These are phyloP conservation scores for Aspergillus viridinutans DNA, from an alignment of 2,329 filamentous ascomycete genomes.

Conservation along the genomic window DNA sequence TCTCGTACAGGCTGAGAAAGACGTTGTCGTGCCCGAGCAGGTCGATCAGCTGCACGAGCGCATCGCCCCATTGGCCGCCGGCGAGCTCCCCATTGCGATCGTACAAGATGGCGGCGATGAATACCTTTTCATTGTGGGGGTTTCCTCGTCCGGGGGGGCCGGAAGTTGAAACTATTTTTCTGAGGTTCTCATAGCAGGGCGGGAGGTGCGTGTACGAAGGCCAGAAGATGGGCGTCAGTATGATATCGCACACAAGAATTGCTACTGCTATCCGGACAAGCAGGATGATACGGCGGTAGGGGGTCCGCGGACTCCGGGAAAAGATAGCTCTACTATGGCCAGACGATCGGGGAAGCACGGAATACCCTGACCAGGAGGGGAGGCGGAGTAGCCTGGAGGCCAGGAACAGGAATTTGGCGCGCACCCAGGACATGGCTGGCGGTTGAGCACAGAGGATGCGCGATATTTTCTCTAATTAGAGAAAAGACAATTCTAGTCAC, in stretches of 20 bases:
- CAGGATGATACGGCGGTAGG: not conserved
- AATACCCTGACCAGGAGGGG: not conserved
- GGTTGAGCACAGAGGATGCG: too few species aligned
- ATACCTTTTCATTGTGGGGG: slow-evolving; percentile 60
- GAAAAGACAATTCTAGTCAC: too few species aligned
- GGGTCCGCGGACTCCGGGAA: not conserved
- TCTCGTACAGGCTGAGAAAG: slow-evolving; percentile 70
- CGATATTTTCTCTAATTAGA: too few species aligned
- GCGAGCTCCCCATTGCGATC: slow-evolving; percentile 59
- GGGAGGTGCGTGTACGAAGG: slow-evolving; percentile 56
- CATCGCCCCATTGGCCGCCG: slow-evolving; percentile 60
- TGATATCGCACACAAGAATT: not conserved
- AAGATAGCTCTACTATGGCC: not conserved
- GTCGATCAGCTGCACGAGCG: slow-evolving; percentile 59
- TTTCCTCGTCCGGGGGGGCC: slow-evolving; percentile 46
- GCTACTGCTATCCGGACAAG: not conserved
- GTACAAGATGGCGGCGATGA: slow-evolving; percentile 68
- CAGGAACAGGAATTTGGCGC: not conserved
- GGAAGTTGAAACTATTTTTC: slow-evolving; percentile 26
- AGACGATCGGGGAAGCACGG: not conserved
- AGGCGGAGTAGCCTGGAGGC: not conserved
- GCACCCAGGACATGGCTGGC: not conserved
- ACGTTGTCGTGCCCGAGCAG: slow-evolving; percentile 64
- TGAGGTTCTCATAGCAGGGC: slow-evolving; percentile 46
- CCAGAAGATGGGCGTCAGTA: slow-evolving; percentile 49